Percentiles rank a stretch among this genome's conserved stretches.
phyloP scores from a whole-genome alignment of 257 asterid species.

The Solanum clarkiae region DNA sequence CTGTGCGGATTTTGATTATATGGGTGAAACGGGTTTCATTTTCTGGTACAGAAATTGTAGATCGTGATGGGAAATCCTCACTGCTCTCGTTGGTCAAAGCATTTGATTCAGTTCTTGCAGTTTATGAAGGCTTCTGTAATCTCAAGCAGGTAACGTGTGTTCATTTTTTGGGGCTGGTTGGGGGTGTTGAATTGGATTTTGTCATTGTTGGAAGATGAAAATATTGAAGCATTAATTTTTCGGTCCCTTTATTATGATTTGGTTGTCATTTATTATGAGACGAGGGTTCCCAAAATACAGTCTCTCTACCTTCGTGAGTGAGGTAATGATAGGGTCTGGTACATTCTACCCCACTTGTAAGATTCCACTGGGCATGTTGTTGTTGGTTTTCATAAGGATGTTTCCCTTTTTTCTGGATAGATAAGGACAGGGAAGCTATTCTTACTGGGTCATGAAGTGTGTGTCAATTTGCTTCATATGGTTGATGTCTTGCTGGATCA shows the following conservation, averaged over 20 bases:
- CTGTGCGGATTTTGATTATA: background rate
- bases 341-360: no score
- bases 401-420: background rate
- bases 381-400: background rate
- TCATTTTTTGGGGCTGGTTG: background rate
- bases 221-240: conserved; percentile 2
- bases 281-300: no score
- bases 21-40: background rate
- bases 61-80: conserved; percentile 81
- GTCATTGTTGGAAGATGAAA: conserved; percentile 36
- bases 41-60: conserved; percentile 60
- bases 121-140: conserved; percentile 91
- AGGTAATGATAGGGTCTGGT: no score
- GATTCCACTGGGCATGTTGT: no score
- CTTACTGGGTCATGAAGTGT: background rate
- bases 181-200: background rate
- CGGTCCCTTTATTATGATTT: conserved; percentile 13
- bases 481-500: background rate
- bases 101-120: conserved; percentile 86
- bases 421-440: background rate
- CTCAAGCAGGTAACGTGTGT: conserved; percentile 55
- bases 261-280: background rate
- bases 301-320: no score
- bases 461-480: background rate
- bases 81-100: conserved; percentile 77